Conservation (phyloP, 169 alveolate species). For the Babesia microti region DNA sequence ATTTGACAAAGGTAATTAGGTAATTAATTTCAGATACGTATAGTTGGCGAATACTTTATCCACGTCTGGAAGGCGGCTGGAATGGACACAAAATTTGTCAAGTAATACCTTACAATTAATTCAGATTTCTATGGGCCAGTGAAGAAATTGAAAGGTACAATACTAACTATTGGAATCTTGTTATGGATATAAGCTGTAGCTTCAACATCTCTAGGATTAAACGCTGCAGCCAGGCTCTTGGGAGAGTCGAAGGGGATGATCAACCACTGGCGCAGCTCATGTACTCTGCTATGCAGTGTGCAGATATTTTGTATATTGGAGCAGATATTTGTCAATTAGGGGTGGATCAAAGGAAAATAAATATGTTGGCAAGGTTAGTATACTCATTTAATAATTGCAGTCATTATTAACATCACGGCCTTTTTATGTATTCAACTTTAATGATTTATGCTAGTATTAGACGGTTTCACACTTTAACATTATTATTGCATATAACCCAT, state of each 20-base stretch:
- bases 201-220: constrained; percentile 84
- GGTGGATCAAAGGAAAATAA: constrained; percentile 97
- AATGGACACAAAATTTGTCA: constrained; percentile 90
- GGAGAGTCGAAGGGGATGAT: constrained; percentile 92
- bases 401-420: not conserved
- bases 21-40: constrained; percentile 50
- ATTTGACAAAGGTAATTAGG: constrained; percentile 72
- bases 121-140: constrained; percentile 95
- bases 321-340: constrained; percentile 99
- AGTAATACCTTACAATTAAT: constrained; percentile 44
- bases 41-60: constrained; percentile 93
- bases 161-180: constrained; percentile 90
- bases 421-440: not conserved
- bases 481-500: not conserved
- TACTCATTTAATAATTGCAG: constrained; percentile 4
- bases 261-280: constrained; percentile 79
- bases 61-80: constrained; percentile 99
- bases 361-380: constrained; percentile 95
- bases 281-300: constrained; percentile 97
- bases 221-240: constrained; percentile 97
- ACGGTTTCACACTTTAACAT: not conserved
- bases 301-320: constrained; percentile 92
- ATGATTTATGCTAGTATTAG: not conserved
- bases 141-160: constrained; percentile 91
- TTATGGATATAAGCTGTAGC: constrained; percentile 87